phyloP scores from a whole-genome alignment of 306 rosid genomes.

The Prunus mongolica region DNA sequence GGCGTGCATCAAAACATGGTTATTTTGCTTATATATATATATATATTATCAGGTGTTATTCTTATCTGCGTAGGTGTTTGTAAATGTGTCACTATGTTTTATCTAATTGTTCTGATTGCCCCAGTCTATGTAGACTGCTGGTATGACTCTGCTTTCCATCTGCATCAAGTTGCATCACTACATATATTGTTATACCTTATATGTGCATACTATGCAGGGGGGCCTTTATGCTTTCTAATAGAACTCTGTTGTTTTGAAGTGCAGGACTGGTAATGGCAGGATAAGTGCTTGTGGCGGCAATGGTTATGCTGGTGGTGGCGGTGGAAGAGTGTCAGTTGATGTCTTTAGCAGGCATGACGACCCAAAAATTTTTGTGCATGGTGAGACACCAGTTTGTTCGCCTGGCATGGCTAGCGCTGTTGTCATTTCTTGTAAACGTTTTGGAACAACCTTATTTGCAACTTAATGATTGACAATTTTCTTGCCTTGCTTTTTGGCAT shows the following conservation, averaged over 20 bases:
- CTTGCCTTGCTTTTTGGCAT: not conserved
- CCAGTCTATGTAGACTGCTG: not conserved
- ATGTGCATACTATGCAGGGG: not conserved
- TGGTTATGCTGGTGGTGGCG: slow-evolving; percentile 64
- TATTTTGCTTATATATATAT: not conserved
- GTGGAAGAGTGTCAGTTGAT: slow-evolving; percentile 63
- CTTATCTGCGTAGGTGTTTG: not conserved
- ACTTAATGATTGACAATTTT: not conserved
- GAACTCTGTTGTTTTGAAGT: slow-evolving; percentile 21
- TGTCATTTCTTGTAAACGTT: not conserved
- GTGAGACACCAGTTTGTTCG: slow-evolving; percentile 31
- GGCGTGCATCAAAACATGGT: not conserved
- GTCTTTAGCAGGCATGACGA: slow-evolving; percentile 62
- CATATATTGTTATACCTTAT: not conserved
- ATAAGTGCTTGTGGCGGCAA: slow-evolving; percentile 64
- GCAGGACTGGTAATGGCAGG: slow-evolving; percentile 60
- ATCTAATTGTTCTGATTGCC: not conserved
- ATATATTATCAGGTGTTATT: not conserved
- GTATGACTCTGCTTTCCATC: not conserved
- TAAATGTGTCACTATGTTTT: not conserved
- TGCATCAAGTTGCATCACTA: not conserved
- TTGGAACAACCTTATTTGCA: not conserved
- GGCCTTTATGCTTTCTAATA: not conserved
- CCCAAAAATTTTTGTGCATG: slow-evolving; percentile 51
- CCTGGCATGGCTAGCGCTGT: not conserved